Conservation (phyloP, 257 asterid species). For the Solanum chiquidenum region DNA sequence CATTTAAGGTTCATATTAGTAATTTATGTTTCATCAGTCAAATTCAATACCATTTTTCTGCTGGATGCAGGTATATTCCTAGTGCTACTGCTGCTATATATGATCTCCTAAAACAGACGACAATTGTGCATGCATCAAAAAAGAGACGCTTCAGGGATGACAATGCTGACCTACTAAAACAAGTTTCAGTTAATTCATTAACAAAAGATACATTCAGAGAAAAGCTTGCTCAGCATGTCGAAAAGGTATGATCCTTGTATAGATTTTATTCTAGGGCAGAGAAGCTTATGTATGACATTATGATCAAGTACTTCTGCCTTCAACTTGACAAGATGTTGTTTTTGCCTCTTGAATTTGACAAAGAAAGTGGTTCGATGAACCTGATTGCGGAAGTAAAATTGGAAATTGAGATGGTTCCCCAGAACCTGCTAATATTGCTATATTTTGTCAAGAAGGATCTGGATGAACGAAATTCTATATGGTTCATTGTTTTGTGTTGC, state of each 20-base stretch:
- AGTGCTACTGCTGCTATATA: slow-evolving; percentile 61
- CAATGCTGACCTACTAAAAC: slow-evolving; percentile 59
- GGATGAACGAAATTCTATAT: not conserved
- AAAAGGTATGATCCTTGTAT: slow-evolving; percentile 37
- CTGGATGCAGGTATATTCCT: slow-evolving; percentile 64
- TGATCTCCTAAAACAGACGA: slow-evolving; percentile 55
- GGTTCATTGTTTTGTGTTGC: slow-evolving; percentile 1
- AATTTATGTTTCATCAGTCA: slow-evolving; percentile 1
- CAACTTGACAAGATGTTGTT: not conserved
- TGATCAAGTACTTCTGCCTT: not conserved
- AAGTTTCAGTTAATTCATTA: slow-evolving; percentile 38
- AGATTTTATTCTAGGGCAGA: not conserved
- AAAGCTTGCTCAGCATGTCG: slow-evolving; percentile 80
- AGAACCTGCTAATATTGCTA: not conserved
- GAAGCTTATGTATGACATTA: not conserved
- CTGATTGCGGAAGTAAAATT: not conserved
- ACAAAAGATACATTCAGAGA: slow-evolving; percentile 54
- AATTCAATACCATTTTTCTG: slow-evolving; percentile 5
- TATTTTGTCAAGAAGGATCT: not conserved
- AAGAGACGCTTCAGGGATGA: slow-evolving; percentile 42
- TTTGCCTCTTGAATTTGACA: not conserved
- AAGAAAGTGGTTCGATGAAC: not conserved
- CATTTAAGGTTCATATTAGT: slow-evolving; percentile 6
- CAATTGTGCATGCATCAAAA: slow-evolving; percentile 43
- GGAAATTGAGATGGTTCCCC: not conserved